Conservation (phyloP, 108 stramenopile species). For the Nannochloropsis granulata region DNA sequence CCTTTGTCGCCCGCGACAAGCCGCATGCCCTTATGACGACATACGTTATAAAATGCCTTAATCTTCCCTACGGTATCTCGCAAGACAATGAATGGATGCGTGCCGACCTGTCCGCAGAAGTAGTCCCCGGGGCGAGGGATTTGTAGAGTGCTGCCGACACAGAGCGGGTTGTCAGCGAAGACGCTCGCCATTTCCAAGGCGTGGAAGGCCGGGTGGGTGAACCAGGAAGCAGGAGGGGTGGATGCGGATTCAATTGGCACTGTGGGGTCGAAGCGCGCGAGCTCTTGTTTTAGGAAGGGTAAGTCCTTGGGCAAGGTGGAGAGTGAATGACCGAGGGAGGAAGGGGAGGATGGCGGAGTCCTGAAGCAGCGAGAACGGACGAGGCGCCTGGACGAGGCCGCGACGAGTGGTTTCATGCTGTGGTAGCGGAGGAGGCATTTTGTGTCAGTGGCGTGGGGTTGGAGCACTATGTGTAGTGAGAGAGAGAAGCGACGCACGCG, state of each 20-base stretch:
- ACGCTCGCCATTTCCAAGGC: neutral
- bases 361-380: too few species aligned
- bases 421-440: too few species aligned
- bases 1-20: neutral
- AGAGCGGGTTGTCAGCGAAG: neutral
- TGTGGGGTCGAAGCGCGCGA: neutral
- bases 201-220: neutral
- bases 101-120: neutral
- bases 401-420: too few species aligned
- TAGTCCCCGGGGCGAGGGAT: neutral
- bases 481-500: too few species aligned
- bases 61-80: neutral
- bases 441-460: too few species aligned
- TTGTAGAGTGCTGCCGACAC: neutral
- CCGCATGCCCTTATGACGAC: neutral
- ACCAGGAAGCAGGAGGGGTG: slow-evolving; percentile 8
- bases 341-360: too few species aligned
- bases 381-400: too few species aligned
- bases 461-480: too few species aligned
- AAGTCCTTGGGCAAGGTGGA: too few species aligned
- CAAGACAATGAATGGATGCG: neutral
- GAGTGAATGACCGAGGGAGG: too few species aligned
- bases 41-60: neutral
- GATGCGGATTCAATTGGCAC: neutral
- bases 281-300: neutral